Base-by-base conservation (phyloP, 179 eudicot species). In the Silene coronaria region DNA sequence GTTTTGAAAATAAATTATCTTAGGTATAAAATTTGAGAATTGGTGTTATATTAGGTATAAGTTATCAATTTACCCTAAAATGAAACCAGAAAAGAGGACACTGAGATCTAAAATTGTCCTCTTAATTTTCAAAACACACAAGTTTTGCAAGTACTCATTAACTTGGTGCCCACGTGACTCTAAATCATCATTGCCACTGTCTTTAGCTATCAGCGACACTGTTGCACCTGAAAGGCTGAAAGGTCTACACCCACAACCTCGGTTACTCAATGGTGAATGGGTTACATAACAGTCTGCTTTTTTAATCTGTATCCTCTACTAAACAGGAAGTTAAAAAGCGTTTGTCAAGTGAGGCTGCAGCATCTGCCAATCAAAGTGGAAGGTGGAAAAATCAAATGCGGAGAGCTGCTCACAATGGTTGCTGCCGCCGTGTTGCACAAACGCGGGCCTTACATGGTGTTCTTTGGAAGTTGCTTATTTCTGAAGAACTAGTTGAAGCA, bases 351-450 rank as follows among this genome's bases (percentile, higher is more conserved):
- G 99, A 92, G 80, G 93, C 88, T 71, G 93, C 89, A 58, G 97
- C 91, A 34, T 88, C 93, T 80, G 95, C 99, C 51, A 88, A 80
- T 80, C 89, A 89, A 61, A 86, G 86, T 85, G 96, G 99, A 74
- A 87, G 95, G 84, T 95, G 99, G 99, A 95, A 90, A 84, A 93
- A 92, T 89, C 99, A 95, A 83, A 92, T 91, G 88, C 85, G 97
- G 69, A 83, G 87, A 85, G 97, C 89, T 78, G 99, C 97, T 74
- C 95, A 95, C 78, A 95, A 95, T 84, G 99, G 99, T 71, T 95
- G 99, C 78, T 95, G 99, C 66, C 89, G 96, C 23, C 91, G 96
- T 73, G 95, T 80, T 85, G 94, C 99, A 51, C 99, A 88, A 81
- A 88, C 70, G 22, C 87, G 95, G 78, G 97, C 93, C 75, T 78